These are phyloP conservation scores for Starmera amethionina DNA, from an alignment of 805 yeast genomes.

Conservation along the genomic window DNA sequence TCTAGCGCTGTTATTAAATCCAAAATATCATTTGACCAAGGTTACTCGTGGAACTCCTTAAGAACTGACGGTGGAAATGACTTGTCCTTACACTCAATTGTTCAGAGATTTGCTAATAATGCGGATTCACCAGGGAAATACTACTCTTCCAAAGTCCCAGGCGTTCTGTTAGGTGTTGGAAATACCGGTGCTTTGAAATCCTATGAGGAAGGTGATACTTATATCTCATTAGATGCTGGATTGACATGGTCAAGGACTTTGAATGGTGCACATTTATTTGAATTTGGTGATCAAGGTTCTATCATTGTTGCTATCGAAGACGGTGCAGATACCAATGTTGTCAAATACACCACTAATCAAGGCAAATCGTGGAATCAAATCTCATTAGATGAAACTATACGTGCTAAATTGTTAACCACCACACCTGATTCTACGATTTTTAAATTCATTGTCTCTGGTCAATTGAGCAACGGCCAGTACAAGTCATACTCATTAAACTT, in stretches of 20 bases:
- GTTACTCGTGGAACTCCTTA: constrained; percentile 22
- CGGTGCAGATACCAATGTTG: constrained; percentile 23
- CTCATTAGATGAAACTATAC: constrained; percentile 33
- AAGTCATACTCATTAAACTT: constrained; percentile 39
- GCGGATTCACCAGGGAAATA: constrained; percentile 19
- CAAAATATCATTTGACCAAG: constrained; percentile 29
- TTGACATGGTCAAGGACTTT: constrained; percentile 52
- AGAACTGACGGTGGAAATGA: constrained; percentile 22
- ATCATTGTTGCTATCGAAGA: constrained; percentile 52
- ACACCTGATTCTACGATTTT: constrained; percentile 64
- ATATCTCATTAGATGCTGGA: constrained; percentile 70
- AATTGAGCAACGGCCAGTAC: constrained; percentile 11
- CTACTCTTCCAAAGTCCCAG: constrained; percentile 33
- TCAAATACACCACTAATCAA: constrained; percentile 58
- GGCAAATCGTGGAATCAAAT: constrained; percentile 55
- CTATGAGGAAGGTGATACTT: constrained; percentile 35
- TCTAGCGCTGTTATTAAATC: constrained; percentile 13
- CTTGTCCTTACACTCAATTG: constrained; percentile 27
- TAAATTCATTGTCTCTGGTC: constrained; percentile 44
- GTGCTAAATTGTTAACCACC: constrained; percentile 37
- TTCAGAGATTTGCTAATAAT: constrained; percentile 17
- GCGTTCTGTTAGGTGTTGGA: constrained; percentile 35
- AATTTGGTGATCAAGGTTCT: constrained; percentile 75
- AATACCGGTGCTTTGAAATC: constrained; percentile 20
- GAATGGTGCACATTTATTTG: constrained; percentile 41